Conservation (phyloP, 495 filamentous ascomycete genomes). For the Aspergillus cavernicola region DNA sequence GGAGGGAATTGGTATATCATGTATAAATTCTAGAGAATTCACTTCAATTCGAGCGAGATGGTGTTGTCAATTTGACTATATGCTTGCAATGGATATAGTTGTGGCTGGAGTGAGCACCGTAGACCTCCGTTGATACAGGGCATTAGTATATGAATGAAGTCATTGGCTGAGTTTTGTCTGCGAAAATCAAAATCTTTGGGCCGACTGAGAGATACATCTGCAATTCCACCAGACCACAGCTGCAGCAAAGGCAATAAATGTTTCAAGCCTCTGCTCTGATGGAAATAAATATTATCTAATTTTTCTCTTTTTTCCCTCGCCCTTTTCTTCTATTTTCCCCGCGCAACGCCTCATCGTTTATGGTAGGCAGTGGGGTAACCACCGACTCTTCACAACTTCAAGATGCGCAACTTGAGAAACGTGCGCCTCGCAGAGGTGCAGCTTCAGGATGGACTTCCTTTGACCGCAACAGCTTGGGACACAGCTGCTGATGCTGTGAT, state of each 20-base stretch:
- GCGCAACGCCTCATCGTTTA: slow-evolving; percentile 16
- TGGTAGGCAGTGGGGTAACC: slow-evolving; percentile 39
- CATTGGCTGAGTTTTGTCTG: slow-evolving; percentile 42
- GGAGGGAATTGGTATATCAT: slow-evolving; percentile 32
- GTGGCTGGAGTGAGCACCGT: slow-evolving; percentile 2
- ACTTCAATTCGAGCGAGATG: slow-evolving; percentile 23
- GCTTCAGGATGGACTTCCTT: slow-evolving; percentile 48
- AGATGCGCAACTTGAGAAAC: slow-evolving; percentile 78
- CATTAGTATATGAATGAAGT: slow-evolving; percentile 48
- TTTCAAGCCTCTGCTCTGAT: slow-evolving; percentile 2
- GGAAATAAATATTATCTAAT: slow-evolving; percentile 1
- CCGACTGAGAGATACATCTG: slow-evolving; percentile 25
- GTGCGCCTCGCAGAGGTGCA: slow-evolving; percentile 59
- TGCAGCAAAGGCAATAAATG: background rate
- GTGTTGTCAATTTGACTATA: background rate
- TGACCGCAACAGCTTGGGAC: slow-evolving; percentile 78
- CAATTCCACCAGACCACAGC: slow-evolving; percentile 8
- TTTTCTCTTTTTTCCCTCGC: slow-evolving; percentile 10
- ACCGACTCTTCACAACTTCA: slow-evolving; percentile 21
- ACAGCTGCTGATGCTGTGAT: slow-evolving; percentile 64
- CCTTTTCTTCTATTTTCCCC: too few relatives aligned
- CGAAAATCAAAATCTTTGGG: slow-evolving; percentile 46
- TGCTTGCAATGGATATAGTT: slow-evolving; percentile 1
- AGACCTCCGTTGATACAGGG: slow-evolving; percentile 11
- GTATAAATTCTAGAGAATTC: slow-evolving; percentile 46